Evolutionary conservation across 2,329 filamentous ascomycete species (phyloP), one percentile per base, ranked within the genome.

Genomic region (Huntiella omanensis): DNA sequence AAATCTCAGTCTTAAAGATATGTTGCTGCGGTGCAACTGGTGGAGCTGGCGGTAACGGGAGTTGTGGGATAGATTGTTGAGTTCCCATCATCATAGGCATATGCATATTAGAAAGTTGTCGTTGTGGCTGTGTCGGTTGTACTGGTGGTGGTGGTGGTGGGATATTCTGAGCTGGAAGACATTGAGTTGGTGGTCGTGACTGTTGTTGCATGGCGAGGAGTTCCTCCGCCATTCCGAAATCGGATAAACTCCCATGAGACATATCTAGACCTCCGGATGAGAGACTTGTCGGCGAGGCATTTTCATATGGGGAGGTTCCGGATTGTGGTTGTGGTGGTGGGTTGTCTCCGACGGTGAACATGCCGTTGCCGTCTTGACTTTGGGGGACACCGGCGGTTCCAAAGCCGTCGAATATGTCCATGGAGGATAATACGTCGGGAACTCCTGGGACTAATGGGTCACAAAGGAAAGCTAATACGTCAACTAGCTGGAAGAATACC

Each of bases 401-500:
- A 46, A 78, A 79, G 4, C 75, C 75, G 53, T 80, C 75, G 48
- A 80, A 80, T 5, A 80, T 73, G 47, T 80, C 75, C 7, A 77
- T 65, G 48, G 64, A 66, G 55, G 66, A 59, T 36, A 79, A 62
- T 0, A 44, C 39, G 43, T 78, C 74, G 0, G 75, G 75, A 0
- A 70, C 64, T 13, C 70, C 70, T 51, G 71, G 69, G 11, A 79
- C 66, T 64, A 74, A 70, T 1, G 75, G 75, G 52, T 70, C 75
- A 49, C 68, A 66, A 12, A 79, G 63, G 11, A 68, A 67, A 5
- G 80, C 80, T 3, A 87, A 63, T 3, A 80, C 69, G 37, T 88
- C 80, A 50, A 78, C 70, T 35, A 88, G 71, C 62, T 88, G 91
- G 58, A 71, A 73, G 47, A 91, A 62, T 1, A 93, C 68, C 0